Conservation (phyloP, 1,139 yeast species). For the Casaregolazyma suthepensis region DNA sequence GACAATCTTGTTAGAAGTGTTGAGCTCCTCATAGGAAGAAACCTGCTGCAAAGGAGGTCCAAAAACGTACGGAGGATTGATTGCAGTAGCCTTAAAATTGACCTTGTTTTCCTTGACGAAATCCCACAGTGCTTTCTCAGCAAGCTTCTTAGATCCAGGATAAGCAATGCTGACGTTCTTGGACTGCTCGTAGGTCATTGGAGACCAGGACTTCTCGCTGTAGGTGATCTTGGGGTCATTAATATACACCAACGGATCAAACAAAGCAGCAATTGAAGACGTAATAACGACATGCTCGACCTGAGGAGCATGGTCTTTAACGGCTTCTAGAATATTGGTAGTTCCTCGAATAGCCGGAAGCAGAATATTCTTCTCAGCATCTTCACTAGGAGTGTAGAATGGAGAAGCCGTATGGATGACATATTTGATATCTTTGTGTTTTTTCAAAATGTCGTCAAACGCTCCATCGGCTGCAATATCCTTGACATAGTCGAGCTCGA, state of each 20-base stretch:
- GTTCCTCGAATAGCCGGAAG: constrained; percentile 52
- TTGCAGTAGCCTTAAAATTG: constrained; percentile 30
- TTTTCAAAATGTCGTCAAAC: constrained; percentile 45
- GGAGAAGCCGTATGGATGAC: constrained; percentile 61
- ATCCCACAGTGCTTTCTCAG: constrained; percentile 44
- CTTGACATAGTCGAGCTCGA: neutral
- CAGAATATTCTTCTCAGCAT: constrained; percentile 37
- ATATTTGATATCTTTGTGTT: constrained; percentile 44
- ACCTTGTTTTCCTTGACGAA: constrained; percentile 35
- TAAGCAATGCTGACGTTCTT: constrained; percentile 29
- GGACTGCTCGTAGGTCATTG: constrained; percentile 39
- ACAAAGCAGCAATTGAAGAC: constrained; percentile 46
- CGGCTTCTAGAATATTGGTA: constrained; percentile 38
- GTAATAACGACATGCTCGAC: constrained; percentile 50
- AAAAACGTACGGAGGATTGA: constrained; percentile 44
- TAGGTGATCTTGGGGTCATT: constrained; percentile 32
- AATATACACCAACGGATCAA: constrained; percentile 22
- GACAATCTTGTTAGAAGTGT: constrained; percentile 27
- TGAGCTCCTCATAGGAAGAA: constrained; percentile 23
- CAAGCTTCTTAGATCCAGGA: constrained; percentile 37
- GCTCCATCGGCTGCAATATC: constrained; percentile 38
- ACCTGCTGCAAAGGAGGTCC: constrained; percentile 41
- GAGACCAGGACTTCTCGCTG: constrained; percentile 40
- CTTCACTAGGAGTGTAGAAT: constrained; percentile 38
- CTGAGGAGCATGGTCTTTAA: constrained; percentile 40